Base-by-base conservation (phyloP, 768 basidiomycete genomes). In the Boletus fagicola region DNA sequence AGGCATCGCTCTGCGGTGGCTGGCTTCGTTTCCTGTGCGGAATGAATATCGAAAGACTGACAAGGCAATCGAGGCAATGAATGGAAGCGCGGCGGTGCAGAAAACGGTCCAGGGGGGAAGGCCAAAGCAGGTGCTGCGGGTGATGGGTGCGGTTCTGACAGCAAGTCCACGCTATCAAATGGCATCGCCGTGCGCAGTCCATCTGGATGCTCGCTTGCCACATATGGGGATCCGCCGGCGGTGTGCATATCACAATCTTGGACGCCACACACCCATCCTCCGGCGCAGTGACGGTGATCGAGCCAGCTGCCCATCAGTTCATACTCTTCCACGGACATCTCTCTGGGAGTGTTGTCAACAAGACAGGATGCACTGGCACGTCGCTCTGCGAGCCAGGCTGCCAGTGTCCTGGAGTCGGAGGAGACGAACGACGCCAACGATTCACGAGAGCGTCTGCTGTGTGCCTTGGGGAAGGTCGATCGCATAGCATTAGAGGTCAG, bases 291-390 rank as follows among this genome's bases (percentile, higher is more conserved):
- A 45, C 58, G 53, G 20, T 65, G 57, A 58, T 73, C 70, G 28
- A 74, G 69, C 81, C 81, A 82, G 57, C 81, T 82, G 3, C 81
- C 81, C 51, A 60, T 65, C 36, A 71, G 68, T 58, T 83, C 81
- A 55, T 83, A 81, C 40, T 81, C 76, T 49, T 75, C 78, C 39
- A 81, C 60, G n/a, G 74, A 71, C 68, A 81, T 76, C 48, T 70
- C 69, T 30, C 65, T 64, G 8, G 60, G 64, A 33, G 62, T 53
- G 12, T 70, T 65, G 26, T 67, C 60, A 24, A 68, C 69, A 53
- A 61, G 58, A 31, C 72, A 68, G 30, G 65, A 51, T 46, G 69
- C 69, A 46, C 67, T 57, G 11, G 63, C 63, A 33, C 72, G 73
- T 60, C 78, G 76, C 35, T 75, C 69, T 20, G 73, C 73, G 31